phyloP scores from a whole-genome alignment of 495 filamentous ascomycete genomes.

The Penicillium manginii region DNA sequence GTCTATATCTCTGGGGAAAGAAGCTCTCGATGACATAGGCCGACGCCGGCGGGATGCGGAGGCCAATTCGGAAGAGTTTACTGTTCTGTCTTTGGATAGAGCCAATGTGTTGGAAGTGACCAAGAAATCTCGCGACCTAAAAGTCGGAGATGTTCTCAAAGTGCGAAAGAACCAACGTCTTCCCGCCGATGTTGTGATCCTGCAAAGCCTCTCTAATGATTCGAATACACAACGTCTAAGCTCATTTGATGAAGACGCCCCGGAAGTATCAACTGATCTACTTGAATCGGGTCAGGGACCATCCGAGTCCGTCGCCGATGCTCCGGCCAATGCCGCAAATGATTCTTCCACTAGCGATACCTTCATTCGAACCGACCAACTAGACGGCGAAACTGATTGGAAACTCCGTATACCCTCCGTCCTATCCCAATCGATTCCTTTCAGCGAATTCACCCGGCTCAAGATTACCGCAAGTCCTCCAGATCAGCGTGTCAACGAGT shows the following conservation, averaged over 20 bases:
- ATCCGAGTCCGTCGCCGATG: conserved; percentile 16
- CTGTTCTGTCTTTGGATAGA: conserved; percentile 68
- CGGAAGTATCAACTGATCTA: conserved; percentile 24
- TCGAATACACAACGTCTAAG: conserved; percentile 27
- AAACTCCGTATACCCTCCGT: conserved; percentile 88
- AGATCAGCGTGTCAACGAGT: conserved; percentile 90
- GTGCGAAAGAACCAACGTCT: conserved; percentile 88
- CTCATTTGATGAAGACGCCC: conserved; percentile 18
- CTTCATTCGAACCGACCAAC: conserved; percentile 96
- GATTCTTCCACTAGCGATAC: conserved; percentile 69
- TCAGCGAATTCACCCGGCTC: conserved; percentile 71
- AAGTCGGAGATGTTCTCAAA: conserved; percentile 92
- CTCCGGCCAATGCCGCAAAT: conserved; percentile 15
- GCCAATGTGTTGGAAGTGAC: conserved; percentile 56
- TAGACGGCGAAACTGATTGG: conserved; percentile 99
- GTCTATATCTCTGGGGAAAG: conserved; percentile 88
- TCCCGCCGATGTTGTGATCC: conserved; percentile 90
- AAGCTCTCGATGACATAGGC: conserved; percentile 92
- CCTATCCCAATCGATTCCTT: conserved; percentile 73
- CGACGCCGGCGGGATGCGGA: conserved; percentile 85
- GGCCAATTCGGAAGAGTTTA: conserved; percentile 91
- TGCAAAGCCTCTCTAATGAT: conserved; percentile 81
- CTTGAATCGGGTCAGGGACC: conserved; percentile 28
- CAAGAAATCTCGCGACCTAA: conserved; percentile 86
- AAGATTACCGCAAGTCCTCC: conserved; percentile 84